Conservation (phyloP, 1,139 yeast genomes). For the Kodamaea fungicola region DNA sequence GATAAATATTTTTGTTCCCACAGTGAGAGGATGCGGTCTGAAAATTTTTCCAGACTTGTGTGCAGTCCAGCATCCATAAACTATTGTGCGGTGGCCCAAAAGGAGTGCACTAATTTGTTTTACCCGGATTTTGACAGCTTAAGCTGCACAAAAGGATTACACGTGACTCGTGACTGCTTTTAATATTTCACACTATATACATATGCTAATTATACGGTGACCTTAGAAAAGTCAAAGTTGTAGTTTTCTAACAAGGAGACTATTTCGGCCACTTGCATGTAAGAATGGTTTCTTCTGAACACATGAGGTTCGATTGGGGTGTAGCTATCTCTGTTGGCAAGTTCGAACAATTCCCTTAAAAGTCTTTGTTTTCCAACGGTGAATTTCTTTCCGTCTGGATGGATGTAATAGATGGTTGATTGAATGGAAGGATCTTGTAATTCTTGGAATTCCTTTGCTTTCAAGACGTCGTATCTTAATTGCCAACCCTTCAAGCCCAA, state of each 20-base stretch:
- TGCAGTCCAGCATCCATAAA: too few species aligned
- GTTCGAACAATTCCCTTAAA: constrained; percentile 50
- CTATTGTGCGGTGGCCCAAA: too few species aligned
- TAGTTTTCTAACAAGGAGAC: constrained; percentile 35
- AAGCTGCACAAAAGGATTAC: constrained; percentile 1
- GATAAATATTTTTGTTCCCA: constrained; percentile 8
- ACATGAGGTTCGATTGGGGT: constrained; percentile 41
- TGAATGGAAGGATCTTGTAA: constrained; percentile 18
- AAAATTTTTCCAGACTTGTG: constrained; percentile 6
- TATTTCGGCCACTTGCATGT: constrained; percentile 40
- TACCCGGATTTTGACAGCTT: not conserved
- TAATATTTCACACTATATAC: constrained; percentile 5
- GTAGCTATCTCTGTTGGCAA: constrained; percentile 47
- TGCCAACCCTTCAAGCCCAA: constrained; percentile 92
- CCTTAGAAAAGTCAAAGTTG: constrained; percentile 30
- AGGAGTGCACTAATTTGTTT: not conserved
- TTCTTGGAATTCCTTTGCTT: constrained; percentile 24
- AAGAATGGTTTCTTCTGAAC: constrained; percentile 40
- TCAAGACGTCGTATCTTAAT: constrained; percentile 69
- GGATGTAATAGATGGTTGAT: constrained; percentile 49
- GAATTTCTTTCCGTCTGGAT: constrained; percentile 45
- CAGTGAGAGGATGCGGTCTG: constrained; percentile 4
- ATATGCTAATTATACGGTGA: constrained; percentile 16
- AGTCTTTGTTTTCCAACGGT: constrained; percentile 64
- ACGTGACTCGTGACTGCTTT: constrained; percentile 17